A percentile compares a stretch with the other conserved stretches of the same genome.
Evolutionary conservation across 1,139 yeast species (phyloP).

Genomic region (Candida gigantensis): DNA sequence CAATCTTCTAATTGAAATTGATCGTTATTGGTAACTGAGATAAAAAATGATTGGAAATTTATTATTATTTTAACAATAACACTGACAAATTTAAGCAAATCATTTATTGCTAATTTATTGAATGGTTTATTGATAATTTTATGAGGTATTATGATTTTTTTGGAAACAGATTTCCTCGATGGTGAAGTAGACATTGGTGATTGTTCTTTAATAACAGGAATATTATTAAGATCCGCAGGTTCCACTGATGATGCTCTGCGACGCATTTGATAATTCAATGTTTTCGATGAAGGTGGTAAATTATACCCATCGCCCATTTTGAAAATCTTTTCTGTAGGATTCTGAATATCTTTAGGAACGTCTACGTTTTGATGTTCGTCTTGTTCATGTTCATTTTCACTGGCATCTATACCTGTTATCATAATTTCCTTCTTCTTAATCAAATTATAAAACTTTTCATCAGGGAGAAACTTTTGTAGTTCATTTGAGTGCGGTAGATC

Average conservation of each 20-base stretch:
- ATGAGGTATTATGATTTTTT: constrained; percentile 44
- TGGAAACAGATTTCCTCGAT: constrained; percentile 6
- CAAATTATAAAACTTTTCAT: constrained; percentile 34
- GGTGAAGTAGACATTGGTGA: constrained; percentile 10
- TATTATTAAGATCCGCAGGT: constrained; percentile 15
- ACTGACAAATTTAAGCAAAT: constrained; percentile 39
- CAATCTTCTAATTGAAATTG: constrained; percentile 12
- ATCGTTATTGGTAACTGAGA: constrained; percentile 9
- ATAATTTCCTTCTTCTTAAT: constrained; percentile 37
- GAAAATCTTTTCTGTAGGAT: constrained; percentile 29
- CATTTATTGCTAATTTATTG: constrained; percentile 38
- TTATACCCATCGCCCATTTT: constrained; percentile 39
- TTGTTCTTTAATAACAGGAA: constrained; percentile 14
- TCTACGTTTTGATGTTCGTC: constrained; percentile 8
- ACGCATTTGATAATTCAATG: constrained; percentile 34
- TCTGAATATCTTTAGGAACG: constrained; percentile 12
- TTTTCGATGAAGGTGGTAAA: constrained; percentile 45
- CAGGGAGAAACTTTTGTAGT: constrained; percentile 33
- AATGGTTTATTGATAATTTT: constrained; percentile 46
- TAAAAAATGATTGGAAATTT: constrained; percentile 37
- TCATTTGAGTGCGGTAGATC: constrained; percentile 39
- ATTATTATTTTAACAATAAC: constrained; percentile 39
- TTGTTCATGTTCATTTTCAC: constrained; percentile 16
- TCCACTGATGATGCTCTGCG: constrained; percentile 23
- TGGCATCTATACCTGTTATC: constrained; percentile 24